Base-by-base conservation (phyloP, 352 stramenopile species). In the Hyaloperonospora brassicae region DNA sequence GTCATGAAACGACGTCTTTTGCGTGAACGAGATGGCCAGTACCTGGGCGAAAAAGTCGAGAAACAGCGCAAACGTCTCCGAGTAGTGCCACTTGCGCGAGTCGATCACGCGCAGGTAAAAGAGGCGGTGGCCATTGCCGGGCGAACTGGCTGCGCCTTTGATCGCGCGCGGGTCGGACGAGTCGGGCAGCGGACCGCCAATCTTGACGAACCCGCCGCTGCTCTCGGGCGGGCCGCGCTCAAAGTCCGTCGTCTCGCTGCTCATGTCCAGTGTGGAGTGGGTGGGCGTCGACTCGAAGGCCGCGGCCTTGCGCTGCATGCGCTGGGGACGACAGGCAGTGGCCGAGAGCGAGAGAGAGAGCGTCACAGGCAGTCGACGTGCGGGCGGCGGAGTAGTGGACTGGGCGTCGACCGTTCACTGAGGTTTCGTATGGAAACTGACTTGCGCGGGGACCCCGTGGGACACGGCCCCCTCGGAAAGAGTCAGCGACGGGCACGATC, bases 61-160 rank as follows among this genome's bases (percentile, higher is more conserved):
- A 50, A 91, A 93, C 24, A 92, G 74, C 57, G 79, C 74, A 46
- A 92, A 88, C 2, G 82, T 87, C 60, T 93, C 80, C 48, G 71
- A 79, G 65, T 94, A 93, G 60, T 94, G 84, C 81, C 84, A 94
- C 61, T 90, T 91, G 64, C 84, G 82, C 49, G 81, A 90, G 63
- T 94, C 84, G 59, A 92, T 86, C 31, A 91, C 72, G 27, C 80
- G 84, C 52, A 92, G 60, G 57, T 74, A 89, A 54, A 89, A 89
- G n/a, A 89, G 67, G 31, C 79, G 82, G 48, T 84, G 72, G 35
- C 75, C 72, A 50, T 76, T 84, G 31, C 64, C 68, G 0, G 66
- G 62, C 3, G 57, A 36, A 47, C 65, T 66, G 25, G 43, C 34
- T 14, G 64, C 59, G 53, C 74, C 59, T 53, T 91, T 91, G 52